These are phyloP conservation scores for Aspergillus kassunensis DNA, from an alignment of 495 filamentous ascomycete genomes.

Conservation along the genomic window DNA sequence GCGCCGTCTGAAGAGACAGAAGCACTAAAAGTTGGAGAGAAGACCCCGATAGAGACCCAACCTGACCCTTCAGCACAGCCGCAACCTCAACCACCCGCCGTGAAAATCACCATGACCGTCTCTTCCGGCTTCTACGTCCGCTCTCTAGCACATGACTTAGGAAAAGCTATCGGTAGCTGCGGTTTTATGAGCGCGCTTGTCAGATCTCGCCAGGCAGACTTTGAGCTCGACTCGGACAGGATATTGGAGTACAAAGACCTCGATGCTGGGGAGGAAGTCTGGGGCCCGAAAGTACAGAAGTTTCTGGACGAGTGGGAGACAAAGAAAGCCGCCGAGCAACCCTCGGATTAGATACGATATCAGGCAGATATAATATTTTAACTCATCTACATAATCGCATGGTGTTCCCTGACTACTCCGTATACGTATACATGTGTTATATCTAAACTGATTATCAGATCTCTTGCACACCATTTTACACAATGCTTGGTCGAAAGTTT, in stretches of 20 bases:
- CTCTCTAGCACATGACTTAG: constrained; percentile 87
- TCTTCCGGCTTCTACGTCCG: constrained; percentile 97
- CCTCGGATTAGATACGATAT: too few relatives aligned
- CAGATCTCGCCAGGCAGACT: constrained; percentile 76
- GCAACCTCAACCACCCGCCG: constrained; percentile 52
- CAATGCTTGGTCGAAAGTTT: too few relatives aligned
- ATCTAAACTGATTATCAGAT: too few relatives aligned
- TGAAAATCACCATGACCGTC: constrained; percentile 83
- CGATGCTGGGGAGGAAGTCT: constrained; percentile 70
- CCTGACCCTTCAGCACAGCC: constrained; percentile 18
- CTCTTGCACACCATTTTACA: too few relatives aligned
- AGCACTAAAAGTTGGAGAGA: constrained; percentile 16
- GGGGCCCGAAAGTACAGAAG: constrained; percentile 68
- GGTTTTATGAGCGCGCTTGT: constrained; percentile 84
- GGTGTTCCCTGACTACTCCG: too few relatives aligned
- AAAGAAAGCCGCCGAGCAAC: constrained; percentile 27
- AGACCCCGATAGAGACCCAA: constrained; percentile 9
- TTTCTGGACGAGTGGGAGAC: constrained; percentile 61
- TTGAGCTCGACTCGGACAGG: constrained; percentile 58
- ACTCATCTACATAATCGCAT: too few relatives aligned
- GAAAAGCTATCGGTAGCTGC: constrained; percentile 72
- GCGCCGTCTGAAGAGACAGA: constrained; percentile 7
- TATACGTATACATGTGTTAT: too few relatives aligned
- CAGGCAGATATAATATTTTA: constrained; percentile 1
- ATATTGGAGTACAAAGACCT: constrained; percentile 82